phyloP scores from a whole-genome alignment of 1,284 basidiomycete genomes.

The Peniophora sp. region DNA sequence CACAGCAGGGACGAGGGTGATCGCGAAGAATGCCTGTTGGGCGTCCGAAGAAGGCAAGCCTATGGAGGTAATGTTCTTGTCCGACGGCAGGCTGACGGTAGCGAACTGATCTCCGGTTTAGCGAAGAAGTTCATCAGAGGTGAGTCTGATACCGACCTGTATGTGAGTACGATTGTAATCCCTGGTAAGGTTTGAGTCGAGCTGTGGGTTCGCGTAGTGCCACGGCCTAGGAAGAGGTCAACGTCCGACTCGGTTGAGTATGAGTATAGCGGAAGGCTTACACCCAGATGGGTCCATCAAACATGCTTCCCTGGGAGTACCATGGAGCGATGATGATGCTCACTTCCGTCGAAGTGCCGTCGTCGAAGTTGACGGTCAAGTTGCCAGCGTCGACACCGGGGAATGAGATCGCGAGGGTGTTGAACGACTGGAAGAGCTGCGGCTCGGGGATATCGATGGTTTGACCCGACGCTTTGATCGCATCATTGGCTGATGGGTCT shows the following conservation, averaged over 20 bases:
- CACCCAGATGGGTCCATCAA: constrained; percentile 13
- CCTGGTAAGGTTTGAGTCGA: constrained; percentile 8
- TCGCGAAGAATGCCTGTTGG: constrained; percentile 21
- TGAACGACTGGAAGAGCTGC: constrained; percentile 9
- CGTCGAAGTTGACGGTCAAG: constrained; percentile 11
- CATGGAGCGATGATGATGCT: constrained; percentile 18
- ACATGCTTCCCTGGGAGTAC: constrained; percentile 16
- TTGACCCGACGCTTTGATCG: constrained; percentile 9
- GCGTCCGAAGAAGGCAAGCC: constrained; percentile 10
- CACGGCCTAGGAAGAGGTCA: constrained; percentile 7
- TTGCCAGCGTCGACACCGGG: constrained; percentile 2
- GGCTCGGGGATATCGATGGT: constrained; percentile 4
- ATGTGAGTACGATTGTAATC: constrained; percentile 11
- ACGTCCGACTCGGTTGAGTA: constrained; percentile 1
- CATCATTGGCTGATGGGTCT: constrained; percentile 7
- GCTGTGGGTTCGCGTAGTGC: constrained; percentile 11
- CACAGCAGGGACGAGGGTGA: constrained; percentile 16
- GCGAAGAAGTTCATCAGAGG: too few species aligned
- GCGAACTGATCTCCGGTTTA: constrained; percentile 6
- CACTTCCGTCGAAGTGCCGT: constrained; percentile 9
- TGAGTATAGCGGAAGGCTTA: constrained; percentile 1
- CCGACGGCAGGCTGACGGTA: constrained; percentile 8
- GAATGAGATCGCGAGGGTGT: constrained; percentile 8
- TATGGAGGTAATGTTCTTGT: constrained; percentile 10
- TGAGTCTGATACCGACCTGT: background rate